Evolutionary conservation across 148 eudicot genomes (phyloP), one percentile per base, ranked within the genome.

Genomic region (Nyssa sinensis): DNA sequence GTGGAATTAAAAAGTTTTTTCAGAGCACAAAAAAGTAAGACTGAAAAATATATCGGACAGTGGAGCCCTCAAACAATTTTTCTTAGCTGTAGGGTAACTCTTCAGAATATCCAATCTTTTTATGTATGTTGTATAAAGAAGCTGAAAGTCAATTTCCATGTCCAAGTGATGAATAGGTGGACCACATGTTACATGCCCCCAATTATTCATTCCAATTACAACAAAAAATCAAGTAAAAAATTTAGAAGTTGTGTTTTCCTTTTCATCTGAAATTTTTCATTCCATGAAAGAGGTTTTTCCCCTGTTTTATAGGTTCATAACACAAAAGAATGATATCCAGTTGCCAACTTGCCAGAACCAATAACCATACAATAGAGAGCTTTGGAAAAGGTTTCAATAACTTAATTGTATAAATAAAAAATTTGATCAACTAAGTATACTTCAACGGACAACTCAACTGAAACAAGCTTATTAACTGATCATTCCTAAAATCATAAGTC

Each of bases 391-490:
- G n/a, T n/a, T 37, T 37, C 44, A 37, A 37, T 37, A 37, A 3
- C 44, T 37, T 12, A 2, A 32, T 62, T 28, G 4, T 62, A 0
- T 3, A 28, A 62, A 29, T 30, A 62, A 62, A 62, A 27, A 30
- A 62, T 30, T 62, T 16, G 39, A 64, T 64, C 31, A 64, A 33
- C n/a, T n/a, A n/a, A n/a, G n/a, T n/a, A n/a, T n/a, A n/a, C n/a
- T n/a, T n/a, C n/a, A n/a, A n/a, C n/a, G n/a, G n/a, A n/a, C n/a
- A n/a, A n/a, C n/a, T n/a, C n/a, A n/a, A n/a, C n/a, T n/a, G n/a
- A n/a, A n/a, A n/a, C n/a, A n/a, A n/a, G n/a, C n/a, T n/a, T n/a
- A n/a, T n/a, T n/a, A n/a, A n/a, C n/a, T n/a, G n/a, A n/a, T n/a
- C n/a, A n/a, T n/a, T n/a, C n/a, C n/a, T n/a, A n/a, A n/a, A n/a